A percentile compares a stretch with the other conserved stretches of the same genome.
These are phyloP conservation scores for Emiliania huxleyi DNA, from an alignment of 78 protist species.

Conservation along the genomic window DNA sequence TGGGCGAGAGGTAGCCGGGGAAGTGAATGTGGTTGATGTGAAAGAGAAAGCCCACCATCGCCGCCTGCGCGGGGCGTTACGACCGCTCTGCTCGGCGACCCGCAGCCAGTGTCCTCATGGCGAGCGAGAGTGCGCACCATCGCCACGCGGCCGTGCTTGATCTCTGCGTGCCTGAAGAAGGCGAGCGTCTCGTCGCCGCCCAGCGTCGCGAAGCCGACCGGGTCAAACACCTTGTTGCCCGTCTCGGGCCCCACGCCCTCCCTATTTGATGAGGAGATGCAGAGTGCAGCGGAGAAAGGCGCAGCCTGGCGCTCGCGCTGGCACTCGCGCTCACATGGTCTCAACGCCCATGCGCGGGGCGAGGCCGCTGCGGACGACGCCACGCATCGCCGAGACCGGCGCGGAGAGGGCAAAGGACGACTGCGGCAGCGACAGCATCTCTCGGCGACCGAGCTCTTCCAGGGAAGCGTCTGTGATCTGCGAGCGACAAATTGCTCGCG, in stretches of 20 bases:
- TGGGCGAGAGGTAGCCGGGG: background rate
- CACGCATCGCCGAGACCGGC: too few relatives aligned
- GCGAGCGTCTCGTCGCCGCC: background rate
- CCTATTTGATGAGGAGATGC: background rate
- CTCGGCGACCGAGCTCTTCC: too few relatives aligned
- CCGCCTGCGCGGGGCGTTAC: background rate
- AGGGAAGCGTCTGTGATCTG: too few relatives aligned
- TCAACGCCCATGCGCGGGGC: background rate
- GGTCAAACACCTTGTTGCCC: background rate
- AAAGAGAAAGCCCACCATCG: background rate
- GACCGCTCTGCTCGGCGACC: too few relatives aligned
- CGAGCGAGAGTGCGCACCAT: too few relatives aligned
- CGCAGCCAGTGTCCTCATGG: too few relatives aligned
- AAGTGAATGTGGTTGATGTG: constrained; percentile 4
- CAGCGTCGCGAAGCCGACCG: background rate
- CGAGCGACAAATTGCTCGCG: too few relatives aligned
- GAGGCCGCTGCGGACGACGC: background rate
- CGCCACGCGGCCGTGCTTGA: background rate
- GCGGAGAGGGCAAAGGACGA: too few relatives aligned
- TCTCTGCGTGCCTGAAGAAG: background rate
- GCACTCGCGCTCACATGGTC: background rate
- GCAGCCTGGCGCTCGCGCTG: background rate
- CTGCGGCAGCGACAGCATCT: too few relatives aligned
- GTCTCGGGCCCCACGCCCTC: background rate
- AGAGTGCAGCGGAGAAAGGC: background rate